These are phyloP conservation scores for Leavenworthia alabamica DNA, from an alignment of 345 rosid species.

Conservation along the genomic window DNA sequence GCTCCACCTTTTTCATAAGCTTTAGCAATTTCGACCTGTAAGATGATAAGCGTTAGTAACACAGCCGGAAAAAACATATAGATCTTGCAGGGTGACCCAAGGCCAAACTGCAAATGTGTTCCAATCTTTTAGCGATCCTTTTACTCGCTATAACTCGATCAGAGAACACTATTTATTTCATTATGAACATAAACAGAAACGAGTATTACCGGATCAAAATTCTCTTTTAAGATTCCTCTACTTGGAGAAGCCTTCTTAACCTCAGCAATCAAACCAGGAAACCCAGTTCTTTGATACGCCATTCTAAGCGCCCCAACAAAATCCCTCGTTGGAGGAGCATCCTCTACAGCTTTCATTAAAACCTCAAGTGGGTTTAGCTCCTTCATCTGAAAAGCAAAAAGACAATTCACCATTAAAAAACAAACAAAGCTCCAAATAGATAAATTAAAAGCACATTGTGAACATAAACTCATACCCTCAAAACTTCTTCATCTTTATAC, in stretches of 20 bases:
- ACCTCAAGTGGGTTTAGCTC: conserved; percentile 42
- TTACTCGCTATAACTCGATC: neutral
- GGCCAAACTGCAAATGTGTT: no score
- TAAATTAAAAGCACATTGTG: neutral
- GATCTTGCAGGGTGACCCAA: no score
- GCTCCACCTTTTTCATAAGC: conserved; percentile 95
- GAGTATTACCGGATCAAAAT: conserved; percentile 91
- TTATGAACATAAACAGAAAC: no score
- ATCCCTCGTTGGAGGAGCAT: conserved; percentile 71
- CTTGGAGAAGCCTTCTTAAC: conserved; percentile 99
- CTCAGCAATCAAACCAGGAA: conserved; percentile 91
- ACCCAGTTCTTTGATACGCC: conserved; percentile 68
- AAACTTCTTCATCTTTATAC: conserved; percentile 74
- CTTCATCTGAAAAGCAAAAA: conserved; percentile 44
- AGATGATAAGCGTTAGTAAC: conserved; percentile 6
- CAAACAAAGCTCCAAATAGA: neutral
- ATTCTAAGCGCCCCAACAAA: conserved; percentile 71
- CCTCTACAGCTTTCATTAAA: conserved; percentile 49
- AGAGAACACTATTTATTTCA: neutral
- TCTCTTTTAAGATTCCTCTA: conserved; percentile 72
- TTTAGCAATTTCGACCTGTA: conserved; percentile 74
- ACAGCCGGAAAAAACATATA: neutral
- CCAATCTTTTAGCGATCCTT: neutral
- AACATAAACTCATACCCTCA: conserved; percentile 32
- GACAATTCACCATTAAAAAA: neutral